These are phyloP conservation scores for Scedosporium minutisporum DNA, from an alignment of 2,329 filamentous ascomycete species.

Conservation along the genomic window DNA sequence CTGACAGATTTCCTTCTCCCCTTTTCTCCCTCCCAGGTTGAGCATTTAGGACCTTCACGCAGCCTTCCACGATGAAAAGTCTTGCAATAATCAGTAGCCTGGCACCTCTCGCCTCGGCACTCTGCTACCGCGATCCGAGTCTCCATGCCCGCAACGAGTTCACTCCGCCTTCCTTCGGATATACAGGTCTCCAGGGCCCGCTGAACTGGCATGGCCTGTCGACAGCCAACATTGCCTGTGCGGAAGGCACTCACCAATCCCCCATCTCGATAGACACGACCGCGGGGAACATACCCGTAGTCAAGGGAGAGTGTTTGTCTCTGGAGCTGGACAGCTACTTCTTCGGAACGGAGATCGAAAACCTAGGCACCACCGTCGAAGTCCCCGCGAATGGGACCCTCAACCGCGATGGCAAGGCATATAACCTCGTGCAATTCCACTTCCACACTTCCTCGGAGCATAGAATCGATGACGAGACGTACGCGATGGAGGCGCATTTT, in stretches of 20 bases:
- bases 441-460: slow-evolving; percentile 54
- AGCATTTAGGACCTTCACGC: neutral
- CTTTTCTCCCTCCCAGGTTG: too few relatives aligned
- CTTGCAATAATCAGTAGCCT: neutral
- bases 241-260: slow-evolving; percentile 39
- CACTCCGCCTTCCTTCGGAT: slow-evolving; percentile 3
- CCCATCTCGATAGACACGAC: slow-evolving; percentile 39
- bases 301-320: slow-evolving; percentile 20
- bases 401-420: slow-evolving; percentile 26
- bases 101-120: neutral
- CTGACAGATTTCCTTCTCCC: too few relatives aligned
- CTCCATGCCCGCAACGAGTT: neutral
- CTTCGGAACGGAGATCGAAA: slow-evolving; percentile 34
- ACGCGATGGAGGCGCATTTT: slow-evolving; percentile 30
- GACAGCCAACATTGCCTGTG: slow-evolving; percentile 34
- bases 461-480: slow-evolving; percentile 32
- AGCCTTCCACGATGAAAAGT: neutral
- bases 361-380: slow-evolving; percentile 42
- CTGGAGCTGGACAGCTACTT: slow-evolving; percentile 25
- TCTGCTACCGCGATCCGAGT: neutral
- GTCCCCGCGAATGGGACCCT: slow-evolving; percentile 37
- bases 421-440: slow-evolving; percentile 44
- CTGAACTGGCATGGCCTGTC: slow-evolving; percentile 41
- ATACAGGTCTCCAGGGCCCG: slow-evolving; percentile 28
- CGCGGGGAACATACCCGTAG: slow-evolving; percentile 15